phyloP scores from a whole-genome alignment of 2,329 filamentous ascomycete genomes.

The Sphaerulina musiva region DNA sequence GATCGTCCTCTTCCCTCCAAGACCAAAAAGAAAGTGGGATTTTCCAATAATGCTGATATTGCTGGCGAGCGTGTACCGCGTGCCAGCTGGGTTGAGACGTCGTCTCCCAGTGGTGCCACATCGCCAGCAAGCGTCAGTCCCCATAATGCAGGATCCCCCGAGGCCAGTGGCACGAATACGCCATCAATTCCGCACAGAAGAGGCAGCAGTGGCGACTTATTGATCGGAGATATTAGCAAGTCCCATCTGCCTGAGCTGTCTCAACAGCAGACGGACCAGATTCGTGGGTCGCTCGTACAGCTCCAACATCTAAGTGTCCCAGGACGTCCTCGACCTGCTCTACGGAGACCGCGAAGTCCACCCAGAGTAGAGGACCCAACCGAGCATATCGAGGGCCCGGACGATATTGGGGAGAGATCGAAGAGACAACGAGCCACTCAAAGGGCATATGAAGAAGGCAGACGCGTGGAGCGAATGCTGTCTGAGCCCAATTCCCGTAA shows the following conservation, averaged over 20 bases:
- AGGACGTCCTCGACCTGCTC: conserved; percentile 29
- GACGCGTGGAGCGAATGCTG: conserved; percentile 26
- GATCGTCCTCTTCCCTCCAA: conserved; percentile 12
- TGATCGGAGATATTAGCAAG: conserved; percentile 16
- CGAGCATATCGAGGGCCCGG: conserved; percentile 22
- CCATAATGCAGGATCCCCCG: conserved; percentile 14
- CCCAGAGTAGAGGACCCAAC: conserved; percentile 7
- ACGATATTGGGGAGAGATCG: conserved; percentile 20
- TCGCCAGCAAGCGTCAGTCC: conserved; percentile 16
- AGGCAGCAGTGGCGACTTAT: conserved; percentile 15
- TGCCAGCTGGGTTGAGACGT: conserved; percentile 16
- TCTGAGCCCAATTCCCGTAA: conserved; percentile 30
- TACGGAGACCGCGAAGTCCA: conserved; percentile 20
- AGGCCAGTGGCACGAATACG: conserved; percentile 17
- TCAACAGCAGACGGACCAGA: conserved; percentile 28
- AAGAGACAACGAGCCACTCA: conserved; percentile 24
- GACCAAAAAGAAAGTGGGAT: conserved; percentile 26
- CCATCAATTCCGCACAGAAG: conserved; percentile 17
- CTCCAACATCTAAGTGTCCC: conserved; percentile 17
- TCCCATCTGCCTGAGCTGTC: conserved; percentile 31
- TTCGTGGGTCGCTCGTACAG: conserved; percentile 24
- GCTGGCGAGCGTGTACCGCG: conserved; percentile 14
- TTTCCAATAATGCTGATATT: conserved; percentile 16
- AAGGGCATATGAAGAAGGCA: conserved; percentile 34
- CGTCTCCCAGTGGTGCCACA: conserved; percentile 9